A percentile compares a stretch with the other conserved stretches of the same genome.
These are phyloP conservation scores for Castanea mollissima DNA, from an alignment of 306 rosid genomes.

Conservation along the genomic window DNA sequence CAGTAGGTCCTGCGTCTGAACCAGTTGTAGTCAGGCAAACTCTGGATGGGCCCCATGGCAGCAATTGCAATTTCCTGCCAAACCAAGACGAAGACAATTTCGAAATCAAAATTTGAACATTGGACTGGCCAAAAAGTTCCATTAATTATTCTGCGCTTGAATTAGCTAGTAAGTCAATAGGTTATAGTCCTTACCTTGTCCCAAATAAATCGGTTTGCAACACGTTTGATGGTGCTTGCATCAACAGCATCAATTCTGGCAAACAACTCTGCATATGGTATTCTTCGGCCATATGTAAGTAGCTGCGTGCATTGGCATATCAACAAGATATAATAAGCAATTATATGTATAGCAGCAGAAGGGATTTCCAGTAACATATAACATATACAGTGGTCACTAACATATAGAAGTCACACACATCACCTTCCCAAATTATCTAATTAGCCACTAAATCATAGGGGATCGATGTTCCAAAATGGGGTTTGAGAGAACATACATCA, in stretches of 20 bases:
- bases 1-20: constrained; percentile 99
- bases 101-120: not conserved
- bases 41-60: constrained; percentile 84
- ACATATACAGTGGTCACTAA: not conserved
- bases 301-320: constrained; percentile 39
- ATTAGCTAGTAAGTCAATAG: not conserved
- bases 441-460: not conserved
- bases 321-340: not conserved
- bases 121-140: not conserved
- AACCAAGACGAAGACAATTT: not conserved
- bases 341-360: not conserved
- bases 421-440: not conserved
- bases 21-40: constrained; percentile 92
- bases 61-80: constrained; percentile 87
- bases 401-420: not conserved
- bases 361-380: not conserved
- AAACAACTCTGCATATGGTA: constrained; percentile 83
- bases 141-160: not conserved
- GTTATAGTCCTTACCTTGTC: constrained; percentile 61
- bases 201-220: constrained; percentile 85
- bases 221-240: constrained; percentile 87
- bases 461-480: not conserved
- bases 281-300: constrained; percentile 91
- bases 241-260: constrained; percentile 96
- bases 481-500: not conserved